A percentile compares a stretch with the other conserved stretches of the same genome.
These are phyloP conservation scores for Scortechinia acanthostroma DNA, from an alignment of 2,329 filamentous ascomycete genomes.

Conservation along the genomic window DNA sequence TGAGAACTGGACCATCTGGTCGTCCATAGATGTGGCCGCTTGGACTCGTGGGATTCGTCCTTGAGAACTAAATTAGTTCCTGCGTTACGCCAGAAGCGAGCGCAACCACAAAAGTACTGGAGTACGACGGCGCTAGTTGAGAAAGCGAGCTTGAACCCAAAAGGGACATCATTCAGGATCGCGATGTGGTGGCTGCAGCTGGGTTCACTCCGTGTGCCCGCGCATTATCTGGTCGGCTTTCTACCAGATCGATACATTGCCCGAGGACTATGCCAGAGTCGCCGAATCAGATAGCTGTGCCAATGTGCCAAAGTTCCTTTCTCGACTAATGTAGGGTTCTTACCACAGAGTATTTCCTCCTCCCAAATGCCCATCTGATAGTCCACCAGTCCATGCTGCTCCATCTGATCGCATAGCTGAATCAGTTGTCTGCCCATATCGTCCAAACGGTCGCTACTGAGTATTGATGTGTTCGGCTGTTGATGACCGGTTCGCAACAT, in stretches of 20 bases:
- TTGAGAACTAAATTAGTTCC: too few relatives aligned
- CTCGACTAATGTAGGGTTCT: conserved; percentile 19
- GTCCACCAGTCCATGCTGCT: conserved; percentile 60
- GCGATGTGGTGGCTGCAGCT: background rate
- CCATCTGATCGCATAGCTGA: conserved; percentile 53
- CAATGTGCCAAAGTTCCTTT: background rate
- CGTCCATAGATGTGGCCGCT: too few relatives aligned
- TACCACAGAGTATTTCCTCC: conserved; percentile 58
- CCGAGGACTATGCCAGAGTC: background rate
- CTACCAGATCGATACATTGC: background rate
- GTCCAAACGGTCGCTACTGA: conserved; percentile 45
- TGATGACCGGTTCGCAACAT: conserved; percentile 38
- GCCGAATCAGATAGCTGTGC: too few relatives aligned
- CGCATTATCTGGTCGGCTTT: background rate
- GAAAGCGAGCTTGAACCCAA: too few relatives aligned
- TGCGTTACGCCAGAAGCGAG: too few relatives aligned
- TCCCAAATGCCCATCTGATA: conserved; percentile 67
- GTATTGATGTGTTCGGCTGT: conserved; percentile 35
- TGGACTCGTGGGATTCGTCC: too few relatives aligned
- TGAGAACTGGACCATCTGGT: too few relatives aligned
- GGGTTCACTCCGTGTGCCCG: background rate
- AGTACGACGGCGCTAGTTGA: too few relatives aligned
- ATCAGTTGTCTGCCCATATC: conserved; percentile 53
- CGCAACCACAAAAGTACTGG: too few relatives aligned
- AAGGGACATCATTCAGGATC: background rate